phyloP scores from a whole-genome alignment of 352 stramenopile genomes.

The Globisporangium paddicum region DNA sequence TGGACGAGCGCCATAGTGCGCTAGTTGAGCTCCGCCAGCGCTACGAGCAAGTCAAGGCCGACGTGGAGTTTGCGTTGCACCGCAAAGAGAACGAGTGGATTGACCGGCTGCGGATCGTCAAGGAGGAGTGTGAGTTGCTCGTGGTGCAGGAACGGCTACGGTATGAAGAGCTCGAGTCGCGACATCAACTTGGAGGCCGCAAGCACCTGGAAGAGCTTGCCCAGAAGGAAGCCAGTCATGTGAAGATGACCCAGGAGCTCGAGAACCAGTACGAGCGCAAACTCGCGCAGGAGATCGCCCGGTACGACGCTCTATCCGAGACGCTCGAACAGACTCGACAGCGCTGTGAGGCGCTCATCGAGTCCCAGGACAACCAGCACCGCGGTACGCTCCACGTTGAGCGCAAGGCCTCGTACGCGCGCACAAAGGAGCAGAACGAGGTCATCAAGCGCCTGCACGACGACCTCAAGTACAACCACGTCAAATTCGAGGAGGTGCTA shows the following conservation, averaged over 20 bases:
- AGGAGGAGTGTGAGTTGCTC: slow-evolving; percentile 74
- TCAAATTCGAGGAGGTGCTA: slow-evolving; percentile 82
- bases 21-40: slow-evolving; percentile 57
- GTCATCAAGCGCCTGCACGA: slow-evolving; percentile 83
- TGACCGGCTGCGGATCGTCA: slow-evolving; percentile 69
- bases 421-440: slow-evolving; percentile 77
- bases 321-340: slow-evolving; percentile 87
- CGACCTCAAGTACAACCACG: slow-evolving; percentile 82
- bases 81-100: slow-evolving; percentile 88
- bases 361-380: slow-evolving; percentile 70
- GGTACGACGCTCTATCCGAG: slow-evolving; percentile 87
- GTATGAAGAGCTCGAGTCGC: slow-evolving; percentile 77
- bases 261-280: slow-evolving; percentile 93
- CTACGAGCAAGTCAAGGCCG: slow-evolving; percentile 73
- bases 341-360: slow-evolving; percentile 83
- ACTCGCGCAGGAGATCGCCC: slow-evolving; percentile 81
- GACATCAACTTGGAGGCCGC: slow-evolving; percentile 56
- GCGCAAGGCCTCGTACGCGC: slow-evolving; percentile 52
- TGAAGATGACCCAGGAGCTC: slow-evolving; percentile 84
- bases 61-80: slow-evolving; percentile 81
- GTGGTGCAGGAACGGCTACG: slow-evolving; percentile 69
- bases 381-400: slow-evolving; percentile 56
- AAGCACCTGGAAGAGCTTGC: slow-evolving; percentile 80
- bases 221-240: slow-evolving; percentile 67
- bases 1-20: slow-evolving; percentile 59